Percentiles rank a stretch among this genome's conserved stretches.
Evolutionary conservation across 306 rosid species (phyloP).

Genomic region (Pterocarpus santalinus): DNA sequence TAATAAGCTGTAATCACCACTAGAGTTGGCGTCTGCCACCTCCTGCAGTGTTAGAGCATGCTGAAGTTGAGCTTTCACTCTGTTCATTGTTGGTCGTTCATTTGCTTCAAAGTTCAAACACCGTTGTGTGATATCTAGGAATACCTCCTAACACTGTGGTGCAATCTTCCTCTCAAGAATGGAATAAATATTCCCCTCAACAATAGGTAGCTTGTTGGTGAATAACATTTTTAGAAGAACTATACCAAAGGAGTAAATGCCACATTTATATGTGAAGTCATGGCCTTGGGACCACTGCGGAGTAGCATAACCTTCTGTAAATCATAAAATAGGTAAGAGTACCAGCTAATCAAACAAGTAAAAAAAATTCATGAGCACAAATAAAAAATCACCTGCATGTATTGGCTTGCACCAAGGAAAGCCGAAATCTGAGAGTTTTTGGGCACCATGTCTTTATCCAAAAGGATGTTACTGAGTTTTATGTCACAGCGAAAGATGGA

Average conservation of each 20-base stretch:
- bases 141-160: constrained; percentile 40
- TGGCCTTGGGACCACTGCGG: background rate
- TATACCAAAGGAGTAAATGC: constrained; percentile 8
- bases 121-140: constrained; percentile 8
- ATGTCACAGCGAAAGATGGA: constrained; percentile 12
- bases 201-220: too few relatives aligned
- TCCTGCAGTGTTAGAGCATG: constrained; percentile 37
- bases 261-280: background rate
- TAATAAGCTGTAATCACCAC: background rate
- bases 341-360: too few relatives aligned
- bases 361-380: background rate
- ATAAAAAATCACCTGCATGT: background rate
- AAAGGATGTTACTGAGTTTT: constrained; percentile 20
- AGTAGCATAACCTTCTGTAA: background rate
- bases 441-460: constrained; percentile 36
- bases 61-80: constrained; percentile 11
- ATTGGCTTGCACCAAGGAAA: constrained; percentile 24
- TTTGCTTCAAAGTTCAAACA: constrained; percentile 30
- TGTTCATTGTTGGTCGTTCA: constrained; percentile 49
- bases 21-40: background rate
- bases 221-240: background rate
- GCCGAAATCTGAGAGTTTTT: constrained; percentile 7
- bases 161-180: constrained; percentile 47
- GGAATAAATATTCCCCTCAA: constrained; percentile 20
- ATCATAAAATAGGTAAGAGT: background rate